phyloP scores from a whole-genome alignment of 495 filamentous ascomycete species.

The Bryoglossum gracile region DNA sequence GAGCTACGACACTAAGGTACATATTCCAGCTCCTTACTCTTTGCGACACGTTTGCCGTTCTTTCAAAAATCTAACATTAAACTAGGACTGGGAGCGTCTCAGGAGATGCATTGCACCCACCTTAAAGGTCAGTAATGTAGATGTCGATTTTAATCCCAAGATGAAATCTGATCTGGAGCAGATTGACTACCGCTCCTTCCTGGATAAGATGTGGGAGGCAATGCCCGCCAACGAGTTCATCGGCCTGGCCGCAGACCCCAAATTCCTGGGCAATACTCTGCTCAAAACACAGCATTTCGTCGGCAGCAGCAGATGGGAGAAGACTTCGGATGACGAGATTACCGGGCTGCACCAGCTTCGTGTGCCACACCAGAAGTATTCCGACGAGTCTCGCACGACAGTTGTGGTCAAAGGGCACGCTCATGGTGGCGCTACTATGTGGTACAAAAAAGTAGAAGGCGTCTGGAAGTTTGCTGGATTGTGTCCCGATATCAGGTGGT shows the following conservation, averaged over 20 bases:
- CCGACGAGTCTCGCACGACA: slow-evolving; percentile 19
- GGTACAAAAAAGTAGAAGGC: slow-evolving; percentile 65
- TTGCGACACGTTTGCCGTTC: no score
- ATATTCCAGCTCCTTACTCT: no score
- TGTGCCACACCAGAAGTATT: slow-evolving; percentile 52
- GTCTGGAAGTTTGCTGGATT: slow-evolving; percentile 80
- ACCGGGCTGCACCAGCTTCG: slow-evolving; percentile 70
- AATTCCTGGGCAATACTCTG: slow-evolving; percentile 61
- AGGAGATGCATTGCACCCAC: slow-evolving; percentile 64
- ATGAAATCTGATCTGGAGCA: no score
- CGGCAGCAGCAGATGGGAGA: slow-evolving; percentile 65
- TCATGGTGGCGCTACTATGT: slow-evolving; percentile 63
- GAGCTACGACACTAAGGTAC: slow-evolving; percentile 75
- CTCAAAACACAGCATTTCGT: slow-evolving; percentile 64
- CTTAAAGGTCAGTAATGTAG: slow-evolving; percentile 55
- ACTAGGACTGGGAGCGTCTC: slow-evolving; percentile 71
- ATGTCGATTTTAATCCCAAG: no score
- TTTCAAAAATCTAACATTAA: no score
- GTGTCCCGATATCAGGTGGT: slow-evolving; percentile 62
- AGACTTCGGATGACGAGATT: slow-evolving; percentile 56
- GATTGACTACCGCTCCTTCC: slow-evolving; percentile 48
- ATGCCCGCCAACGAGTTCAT: slow-evolving; percentile 69
- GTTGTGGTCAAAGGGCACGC: slow-evolving; percentile 60
- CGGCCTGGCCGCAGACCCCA: slow-evolving; percentile 57
- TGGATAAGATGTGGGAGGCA: slow-evolving; percentile 63